Conservation (phyloP, 2,329 filamentous ascomycete species). For the Arthrobotrys entomopaga region DNA sequence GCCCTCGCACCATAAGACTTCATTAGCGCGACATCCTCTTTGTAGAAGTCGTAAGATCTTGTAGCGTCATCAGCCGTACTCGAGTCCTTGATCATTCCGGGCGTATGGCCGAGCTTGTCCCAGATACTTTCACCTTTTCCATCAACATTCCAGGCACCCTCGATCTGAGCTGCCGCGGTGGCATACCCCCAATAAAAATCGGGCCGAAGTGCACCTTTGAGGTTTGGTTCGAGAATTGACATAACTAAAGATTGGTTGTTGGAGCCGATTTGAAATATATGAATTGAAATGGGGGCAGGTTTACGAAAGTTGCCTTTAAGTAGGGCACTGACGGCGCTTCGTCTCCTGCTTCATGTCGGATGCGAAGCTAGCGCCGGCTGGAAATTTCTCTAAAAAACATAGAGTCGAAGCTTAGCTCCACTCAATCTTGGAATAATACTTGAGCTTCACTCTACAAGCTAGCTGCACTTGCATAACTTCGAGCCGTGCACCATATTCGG, state of each 20-base stretch:
- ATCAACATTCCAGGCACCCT: constrained; percentile 64
- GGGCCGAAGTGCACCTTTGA: constrained; percentile 60
- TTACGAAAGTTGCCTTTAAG: no score
- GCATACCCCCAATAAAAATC: constrained; percentile 64
- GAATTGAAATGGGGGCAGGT: no score
- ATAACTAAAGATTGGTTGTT: constrained; percentile 5
- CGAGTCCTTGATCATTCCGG: constrained; percentile 62
- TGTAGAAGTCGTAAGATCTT: constrained; percentile 63
- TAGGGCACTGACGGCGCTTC: no score
- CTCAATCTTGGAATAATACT: not conserved
- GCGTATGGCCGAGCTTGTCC: constrained; percentile 63
- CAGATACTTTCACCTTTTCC: constrained; percentile 64
- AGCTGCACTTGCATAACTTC: constrained; percentile 24
- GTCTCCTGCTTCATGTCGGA: no score
- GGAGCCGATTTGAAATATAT: not conserved
- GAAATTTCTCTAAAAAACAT: no score
- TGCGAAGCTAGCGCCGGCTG: no score
- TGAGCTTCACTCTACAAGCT: not conserved
- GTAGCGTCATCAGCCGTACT: constrained; percentile 63
- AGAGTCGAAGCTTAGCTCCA: no score
- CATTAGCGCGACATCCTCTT: constrained; percentile 70
- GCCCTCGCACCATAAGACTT: constrained; percentile 70
- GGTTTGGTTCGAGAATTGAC: constrained; percentile 45
- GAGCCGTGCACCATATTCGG: constrained; percentile 43
- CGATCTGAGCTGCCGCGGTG: constrained; percentile 64